Percentiles rank a stretch among this genome's conserved stretches.
Evolutionary conservation across 1,284 basidiomycete species (phyloP).

Genomic region (Gymnopus androsaceus): DNA sequence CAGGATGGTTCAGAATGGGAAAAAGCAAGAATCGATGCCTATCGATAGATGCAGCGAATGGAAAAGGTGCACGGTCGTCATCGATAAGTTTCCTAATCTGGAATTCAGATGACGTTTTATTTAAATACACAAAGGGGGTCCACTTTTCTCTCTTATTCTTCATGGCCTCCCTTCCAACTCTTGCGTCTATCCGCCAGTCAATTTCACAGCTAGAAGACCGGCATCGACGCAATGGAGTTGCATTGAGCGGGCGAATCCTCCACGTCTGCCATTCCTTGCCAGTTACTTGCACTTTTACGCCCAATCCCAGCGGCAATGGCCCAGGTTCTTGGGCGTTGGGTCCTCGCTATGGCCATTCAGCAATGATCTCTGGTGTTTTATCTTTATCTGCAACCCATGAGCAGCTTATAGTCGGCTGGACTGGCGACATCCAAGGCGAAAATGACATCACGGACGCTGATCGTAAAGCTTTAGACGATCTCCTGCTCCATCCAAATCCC

Average conservation of each 20-base stretch:
- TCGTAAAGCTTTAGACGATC: conserved; percentile 59
- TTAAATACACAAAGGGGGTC: too few relatives aligned
- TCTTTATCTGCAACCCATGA: conserved; percentile 83
- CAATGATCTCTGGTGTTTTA: conserved; percentile 93
- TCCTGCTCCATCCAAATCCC: conserved; percentile 62
- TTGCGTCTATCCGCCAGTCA: neutral
- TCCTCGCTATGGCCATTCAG: conserved; percentile 88
- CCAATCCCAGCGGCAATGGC: conserved; percentile 23
- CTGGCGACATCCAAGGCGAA: conserved; percentile 75
- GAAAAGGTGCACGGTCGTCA: too few relatives aligned
- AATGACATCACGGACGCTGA: conserved; percentile 58
- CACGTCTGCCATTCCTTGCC: conserved; percentile 87
- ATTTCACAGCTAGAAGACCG: conserved; percentile 58
- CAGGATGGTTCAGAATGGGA: too few relatives aligned
- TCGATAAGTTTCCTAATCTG: too few relatives aligned
- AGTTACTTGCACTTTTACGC: conserved; percentile 57
- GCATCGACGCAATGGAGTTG: conserved; percentile 66
- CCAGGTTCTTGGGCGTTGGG: conserved; percentile 70
- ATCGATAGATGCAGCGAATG: too few relatives aligned
- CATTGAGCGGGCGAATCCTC: conserved; percentile 82
- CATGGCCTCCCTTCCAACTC: neutral
- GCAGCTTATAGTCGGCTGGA: conserved; percentile 93
- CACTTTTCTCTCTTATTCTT: too few relatives aligned
- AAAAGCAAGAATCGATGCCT: too few relatives aligned
- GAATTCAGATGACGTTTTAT: too few relatives aligned